A percentile compares a stretch with the other conserved stretches of the same genome.
Evolutionary conservation across 495 filamentous ascomycete species (phyloP).

Genomic region (Clavariopsis aquatica): DNA sequence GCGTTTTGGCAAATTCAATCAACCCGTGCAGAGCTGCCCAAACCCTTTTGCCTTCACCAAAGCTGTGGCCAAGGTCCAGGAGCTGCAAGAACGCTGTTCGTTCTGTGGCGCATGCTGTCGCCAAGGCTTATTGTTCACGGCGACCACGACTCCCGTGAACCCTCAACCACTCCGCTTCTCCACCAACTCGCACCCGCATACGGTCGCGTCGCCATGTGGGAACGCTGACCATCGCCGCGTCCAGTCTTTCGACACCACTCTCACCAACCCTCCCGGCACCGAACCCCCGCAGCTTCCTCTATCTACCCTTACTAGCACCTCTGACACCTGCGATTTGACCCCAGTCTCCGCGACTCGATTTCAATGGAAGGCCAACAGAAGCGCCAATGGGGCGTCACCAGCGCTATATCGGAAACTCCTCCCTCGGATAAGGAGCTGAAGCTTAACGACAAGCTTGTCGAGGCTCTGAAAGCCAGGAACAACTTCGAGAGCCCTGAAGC

Average conservation of each 20-base stretch:
- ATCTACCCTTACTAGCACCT: not conserved
- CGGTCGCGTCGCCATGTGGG: conserved; percentile 19
- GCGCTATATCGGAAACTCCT: conserved; percentile 72
- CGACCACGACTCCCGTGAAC: not conserved
- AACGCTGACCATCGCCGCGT: not conserved
- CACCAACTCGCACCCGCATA: not conserved
- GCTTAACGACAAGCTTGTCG: conserved; percentile 73
- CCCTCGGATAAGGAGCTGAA: conserved; percentile 75
- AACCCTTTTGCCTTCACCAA: not conserved
- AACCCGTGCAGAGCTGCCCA: not conserved
- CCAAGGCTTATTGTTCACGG: not conserved
- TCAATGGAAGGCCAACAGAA: conserved; percentile 29
- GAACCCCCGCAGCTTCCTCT: not conserved
- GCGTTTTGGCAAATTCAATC: not conserved
- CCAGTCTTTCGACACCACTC: not conserved
- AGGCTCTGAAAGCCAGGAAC: conserved; percentile 81
- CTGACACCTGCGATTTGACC: not conserved
- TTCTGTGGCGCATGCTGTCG: not conserved
- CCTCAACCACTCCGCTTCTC: not conserved
- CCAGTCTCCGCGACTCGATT: not conserved
- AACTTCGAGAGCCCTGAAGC: conserved; percentile 83
- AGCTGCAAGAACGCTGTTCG: not conserved
- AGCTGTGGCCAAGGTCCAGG: not conserved
- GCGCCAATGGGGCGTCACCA: conserved; percentile 71
- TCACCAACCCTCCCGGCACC: not conserved